Base-by-base conservation (phyloP, 2,329 filamentous ascomycete species). In the Pezicula radicicola region DNA sequence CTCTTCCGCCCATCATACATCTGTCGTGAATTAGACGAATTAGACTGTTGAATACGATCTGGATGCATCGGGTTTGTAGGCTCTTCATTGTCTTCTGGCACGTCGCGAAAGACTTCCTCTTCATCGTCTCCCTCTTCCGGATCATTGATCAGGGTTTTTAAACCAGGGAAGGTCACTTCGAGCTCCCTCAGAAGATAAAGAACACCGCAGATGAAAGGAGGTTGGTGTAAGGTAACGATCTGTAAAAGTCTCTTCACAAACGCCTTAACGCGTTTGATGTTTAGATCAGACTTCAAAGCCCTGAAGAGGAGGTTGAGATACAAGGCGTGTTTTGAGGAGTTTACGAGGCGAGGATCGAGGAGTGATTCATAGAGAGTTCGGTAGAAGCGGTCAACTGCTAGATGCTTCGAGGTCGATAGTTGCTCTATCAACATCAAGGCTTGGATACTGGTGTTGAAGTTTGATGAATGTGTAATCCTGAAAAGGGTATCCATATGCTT, bases 361-460 rank as follows among this genome's bases (percentile, higher is more conserved):
- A 99, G 77, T 7, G 92, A 97, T 71, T 99, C 94, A 70, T 99
- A 99, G 2, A 99, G 76, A 9, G 92, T 96, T 47, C 91, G 83
- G 74, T 97, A 99, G 74, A 96, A 99, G 55, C 94, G 83, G 64
- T 99, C 94, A 12, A 87, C 86, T 4, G 88, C 87, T 49, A 93
- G 78, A 63, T 92, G 87, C 67, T 94, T 91, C 3, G 86, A 83
- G 1, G 85, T 78, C 1, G 91, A 89, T 27, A 99, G 81, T 68
- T 97, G 94, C 68, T 97, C 94, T 59, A 99, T 95, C 45, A 99
- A 77, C 73, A 96, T 88, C 58, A 99, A 80, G 33, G 94, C 93
- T 71, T 99, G 94, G 36, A 99, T 90, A 66, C 91, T 94, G 1
- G 94, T 99, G 73, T 97, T 99, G 80, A 99, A 97, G 70, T 99